A percentile compares a stretch with the other conserved stretches of the same genome.
Conservation (phyloP, 805 yeast genomes). For the Maudiozyma serrabonitensis region DNA sequence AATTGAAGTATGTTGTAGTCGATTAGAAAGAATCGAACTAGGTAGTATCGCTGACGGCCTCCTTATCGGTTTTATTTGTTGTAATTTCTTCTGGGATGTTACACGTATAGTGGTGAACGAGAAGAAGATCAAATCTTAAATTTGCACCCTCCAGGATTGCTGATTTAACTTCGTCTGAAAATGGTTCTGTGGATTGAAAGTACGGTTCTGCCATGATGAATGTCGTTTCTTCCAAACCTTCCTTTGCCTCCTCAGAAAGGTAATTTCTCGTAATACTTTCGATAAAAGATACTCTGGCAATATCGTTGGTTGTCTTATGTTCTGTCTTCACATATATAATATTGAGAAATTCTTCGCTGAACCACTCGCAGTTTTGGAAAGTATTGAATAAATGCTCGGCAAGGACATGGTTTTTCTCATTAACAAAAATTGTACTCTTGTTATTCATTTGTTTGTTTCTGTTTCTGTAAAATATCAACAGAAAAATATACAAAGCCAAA, state of each 20-base stretch:
- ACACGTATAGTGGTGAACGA: constrained; percentile 13
- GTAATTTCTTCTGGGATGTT: neutral
- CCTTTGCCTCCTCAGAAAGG: constrained; percentile 6
- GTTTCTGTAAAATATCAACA: constrained; percentile 15
- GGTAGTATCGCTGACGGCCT: neutral
- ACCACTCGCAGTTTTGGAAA: constrained; percentile 15
- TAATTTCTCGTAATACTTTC: constrained; percentile 13
- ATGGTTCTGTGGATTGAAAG: constrained; percentile 13
- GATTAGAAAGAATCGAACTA: neutral
- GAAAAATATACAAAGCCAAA: constrained; percentile 18
- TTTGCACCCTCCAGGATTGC: constrained; percentile 17
- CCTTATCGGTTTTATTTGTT: neutral
- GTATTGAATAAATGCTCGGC: constrained; percentile 8
- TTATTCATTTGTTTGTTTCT: constrained; percentile 8
- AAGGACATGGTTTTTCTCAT: constrained; percentile 13
- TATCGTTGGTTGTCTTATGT: constrained; percentile 4
- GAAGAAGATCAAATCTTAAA: constrained; percentile 16
- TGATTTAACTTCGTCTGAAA: constrained; percentile 15
- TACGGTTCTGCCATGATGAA: constrained; percentile 20
- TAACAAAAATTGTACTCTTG: constrained; percentile 13
- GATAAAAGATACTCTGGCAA: constrained; percentile 8
- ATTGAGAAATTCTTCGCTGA: constrained; percentile 10
- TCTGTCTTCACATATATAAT: constrained; percentile 8
- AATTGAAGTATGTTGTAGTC: no score
- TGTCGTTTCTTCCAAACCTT: constrained; percentile 20